Evolutionary conservation across 2,329 filamentous ascomycete species (phyloP), one percentile per base, ranked within the genome.

Genomic region (Trichoderma koningii): DNA sequence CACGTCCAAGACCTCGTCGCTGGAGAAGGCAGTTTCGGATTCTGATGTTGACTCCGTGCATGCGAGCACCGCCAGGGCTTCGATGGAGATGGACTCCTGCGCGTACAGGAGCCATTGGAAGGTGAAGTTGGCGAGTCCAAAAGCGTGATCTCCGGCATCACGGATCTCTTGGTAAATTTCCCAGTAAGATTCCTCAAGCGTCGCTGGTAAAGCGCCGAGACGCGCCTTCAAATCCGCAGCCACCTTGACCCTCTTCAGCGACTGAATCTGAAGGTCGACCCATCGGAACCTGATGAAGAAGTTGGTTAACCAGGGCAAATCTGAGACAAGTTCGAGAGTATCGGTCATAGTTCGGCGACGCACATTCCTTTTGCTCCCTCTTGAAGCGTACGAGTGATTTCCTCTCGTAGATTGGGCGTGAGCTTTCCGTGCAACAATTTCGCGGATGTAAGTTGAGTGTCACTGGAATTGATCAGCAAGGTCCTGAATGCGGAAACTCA

Each of bases 111-210:
- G 45, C 57, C 57, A 52, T 19, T 62, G 28, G 23, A 62, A 62
- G 21, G 57, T 62, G 30, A 51, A 51, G 21, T 52, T 51, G 21
- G 57, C 57, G 15, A 51, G 48, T 15, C 52, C 26, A 26, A 41
- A 51, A 48, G 45, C 45, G 44, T 50, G 21, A 17, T 62, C 57
- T n/a, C 45, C 57, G 15, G 45, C 26, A 30, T 52, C n/a, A 44
- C 52, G 45, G 15, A 62, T 62, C 23, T 52, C 45, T 41, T 62
- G 57, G n/a, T 51, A 51, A 3, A 62, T 62, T 42, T 62, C 57
- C 48, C 48, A 52, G 45, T 52, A 62, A 19, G 48, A 52, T 7
- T 30, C 57, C 30, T 38, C 57, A 5, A 62, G 57, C 23, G 45
- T 52, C 2, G 51, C 45, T 41, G 57, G 57, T 28, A 62, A 42